Percentiles rank a stretch among this genome's conserved stretches.
Evolutionary conservation across 176 grass and related monocot species (phyloP).

Genomic region (Bromus sterilis): DNA sequence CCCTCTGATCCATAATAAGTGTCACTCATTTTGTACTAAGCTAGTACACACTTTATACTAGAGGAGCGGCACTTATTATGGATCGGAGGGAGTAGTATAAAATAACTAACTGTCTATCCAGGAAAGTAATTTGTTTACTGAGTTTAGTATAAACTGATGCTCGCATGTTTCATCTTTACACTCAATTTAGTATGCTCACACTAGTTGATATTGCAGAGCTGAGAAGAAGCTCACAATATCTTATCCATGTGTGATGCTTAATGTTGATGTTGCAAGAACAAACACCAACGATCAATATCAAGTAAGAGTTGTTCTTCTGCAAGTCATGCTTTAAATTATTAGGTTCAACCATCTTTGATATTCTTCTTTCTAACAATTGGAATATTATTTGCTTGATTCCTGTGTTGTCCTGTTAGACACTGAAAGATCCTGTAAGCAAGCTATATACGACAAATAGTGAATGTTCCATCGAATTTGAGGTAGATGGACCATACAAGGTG

Average conservation of each 20-base stretch:
- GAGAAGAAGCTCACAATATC: slow-evolving; percentile 86
- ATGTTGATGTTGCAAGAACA: slow-evolving; percentile 88
- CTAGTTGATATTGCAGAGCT: slow-evolving; percentile 54
- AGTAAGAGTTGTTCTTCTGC: slow-evolving; percentile 40
- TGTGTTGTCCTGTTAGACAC: slow-evolving; percentile 46
- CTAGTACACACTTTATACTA: too few relatives aligned
- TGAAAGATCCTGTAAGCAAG: slow-evolving; percentile 75
- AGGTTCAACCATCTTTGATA: slow-evolving; percentile 9
- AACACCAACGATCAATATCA: slow-evolving; percentile 99
- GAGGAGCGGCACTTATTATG: too few relatives aligned
- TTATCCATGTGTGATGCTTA: slow-evolving; percentile 97
- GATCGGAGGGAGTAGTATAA: too few relatives aligned
- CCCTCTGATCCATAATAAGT: too few relatives aligned
- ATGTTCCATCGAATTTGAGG: slow-evolving; percentile 98
- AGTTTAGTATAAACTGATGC: not conserved
- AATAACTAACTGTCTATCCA: slow-evolving; percentile 3
- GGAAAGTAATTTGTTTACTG: not conserved
- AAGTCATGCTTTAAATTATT: slow-evolving; percentile 12
- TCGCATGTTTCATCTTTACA: slow-evolving; percentile 8
- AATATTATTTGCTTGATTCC: slow-evolving; percentile 1
- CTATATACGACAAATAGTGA: slow-evolving; percentile 86
- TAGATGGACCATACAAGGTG: slow-evolving; percentile 97
- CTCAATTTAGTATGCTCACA: slow-evolving; percentile 10
- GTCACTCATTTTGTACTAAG: too few relatives aligned
- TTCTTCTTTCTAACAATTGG: not conserved